A percentile compares a stretch with the other conserved stretches of the same genome.
phyloP scores from a whole-genome alignment of 352 stramenopile genomes.

The Phytophthora syringae region DNA sequence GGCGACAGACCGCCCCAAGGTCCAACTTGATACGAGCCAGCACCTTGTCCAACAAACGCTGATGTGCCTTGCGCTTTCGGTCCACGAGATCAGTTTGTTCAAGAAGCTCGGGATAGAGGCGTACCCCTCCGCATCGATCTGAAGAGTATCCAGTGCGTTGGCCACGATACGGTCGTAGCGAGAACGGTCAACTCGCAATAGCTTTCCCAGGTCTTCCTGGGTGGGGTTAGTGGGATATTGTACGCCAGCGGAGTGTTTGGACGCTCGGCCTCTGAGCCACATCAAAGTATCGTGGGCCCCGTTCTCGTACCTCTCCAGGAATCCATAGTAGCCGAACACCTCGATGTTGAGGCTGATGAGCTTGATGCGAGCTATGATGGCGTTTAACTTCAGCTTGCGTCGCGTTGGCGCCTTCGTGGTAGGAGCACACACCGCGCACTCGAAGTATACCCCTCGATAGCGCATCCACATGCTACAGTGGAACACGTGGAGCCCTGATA shows the following conservation, averaged over 20 bases:
- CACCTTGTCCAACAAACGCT: neutral
- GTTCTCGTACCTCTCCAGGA: neutral
- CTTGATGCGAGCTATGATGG: neutral
- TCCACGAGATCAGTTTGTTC: neutral
- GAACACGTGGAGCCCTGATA: too few relatives aligned
- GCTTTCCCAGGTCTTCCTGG: neutral
- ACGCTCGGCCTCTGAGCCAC: neutral
- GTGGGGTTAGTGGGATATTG: neutral
- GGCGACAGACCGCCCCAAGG: neutral
- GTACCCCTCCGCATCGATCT: neutral
- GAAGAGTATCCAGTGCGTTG: neutral
- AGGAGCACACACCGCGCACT: too few relatives aligned
- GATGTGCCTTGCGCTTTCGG: neutral
- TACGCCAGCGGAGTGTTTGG: neutral
- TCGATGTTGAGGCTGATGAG: neutral
- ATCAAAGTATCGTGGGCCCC: neutral
- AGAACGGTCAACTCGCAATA: neutral
- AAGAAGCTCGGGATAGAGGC: neutral
- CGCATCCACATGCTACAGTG: too few relatives aligned
- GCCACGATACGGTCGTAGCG: neutral
- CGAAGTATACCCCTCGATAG: too few relatives aligned
- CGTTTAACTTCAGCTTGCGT: too few relatives aligned
- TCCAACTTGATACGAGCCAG: neutral
- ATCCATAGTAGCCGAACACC: conserved; percentile 4
- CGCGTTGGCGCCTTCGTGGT: too few relatives aligned